A percentile compares a stretch with the other conserved stretches of the same genome.
These are phyloP conservation scores for Protoeuglena noctilucae DNA, from an alignment of 139 green algal genomes.

Conservation along the genomic window DNA sequence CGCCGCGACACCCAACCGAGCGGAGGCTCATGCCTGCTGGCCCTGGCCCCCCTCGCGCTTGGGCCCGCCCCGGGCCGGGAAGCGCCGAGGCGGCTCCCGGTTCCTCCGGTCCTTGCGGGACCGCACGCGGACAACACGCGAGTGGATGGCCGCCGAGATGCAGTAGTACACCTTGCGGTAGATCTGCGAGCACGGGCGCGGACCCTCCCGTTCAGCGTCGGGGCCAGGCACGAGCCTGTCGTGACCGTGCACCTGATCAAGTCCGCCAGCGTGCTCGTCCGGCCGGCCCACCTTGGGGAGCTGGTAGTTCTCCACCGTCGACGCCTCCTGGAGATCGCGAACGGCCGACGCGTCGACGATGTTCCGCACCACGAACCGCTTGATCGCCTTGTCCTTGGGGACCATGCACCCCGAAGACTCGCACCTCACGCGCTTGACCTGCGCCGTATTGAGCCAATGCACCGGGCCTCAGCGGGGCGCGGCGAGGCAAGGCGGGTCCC, in stretches of 20 bases:
- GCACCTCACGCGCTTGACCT: slow-evolving; percentile 82
- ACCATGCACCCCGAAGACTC: slow-evolving; percentile 86
- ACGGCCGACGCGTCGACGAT: slow-evolving; percentile 96
- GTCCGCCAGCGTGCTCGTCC: no score
- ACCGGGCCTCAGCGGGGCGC: no score
- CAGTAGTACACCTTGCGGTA: slow-evolving; percentile 99
- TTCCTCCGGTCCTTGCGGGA: slow-evolving; percentile 66
- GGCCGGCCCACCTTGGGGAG: no score
- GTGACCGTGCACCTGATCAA: background rate
- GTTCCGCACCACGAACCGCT: slow-evolving; percentile 94
- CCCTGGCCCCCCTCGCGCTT: no score
- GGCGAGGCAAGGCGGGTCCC: no score
- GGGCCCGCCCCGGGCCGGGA: slow-evolving; percentile 13
- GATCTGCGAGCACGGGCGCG: slow-evolving; percentile 67
- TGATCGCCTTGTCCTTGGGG: slow-evolving; percentile 98
- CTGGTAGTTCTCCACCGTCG: slow-evolving; percentile 66
- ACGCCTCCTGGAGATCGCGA: slow-evolving; percentile 94
- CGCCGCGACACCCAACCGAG: no score
- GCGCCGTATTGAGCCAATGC: no score
- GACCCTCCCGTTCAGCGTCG: background rate
- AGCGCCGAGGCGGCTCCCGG: slow-evolving; percentile 75
- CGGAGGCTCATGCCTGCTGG: no score
- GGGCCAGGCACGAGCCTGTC: background rate
- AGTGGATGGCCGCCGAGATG: slow-evolving; percentile 96
- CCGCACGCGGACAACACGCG: slow-evolving; percentile 93